These are phyloP conservation scores for Clavariopsis aquatica DNA, from an alignment of 495 filamentous ascomycete genomes.

Conservation along the genomic window DNA sequence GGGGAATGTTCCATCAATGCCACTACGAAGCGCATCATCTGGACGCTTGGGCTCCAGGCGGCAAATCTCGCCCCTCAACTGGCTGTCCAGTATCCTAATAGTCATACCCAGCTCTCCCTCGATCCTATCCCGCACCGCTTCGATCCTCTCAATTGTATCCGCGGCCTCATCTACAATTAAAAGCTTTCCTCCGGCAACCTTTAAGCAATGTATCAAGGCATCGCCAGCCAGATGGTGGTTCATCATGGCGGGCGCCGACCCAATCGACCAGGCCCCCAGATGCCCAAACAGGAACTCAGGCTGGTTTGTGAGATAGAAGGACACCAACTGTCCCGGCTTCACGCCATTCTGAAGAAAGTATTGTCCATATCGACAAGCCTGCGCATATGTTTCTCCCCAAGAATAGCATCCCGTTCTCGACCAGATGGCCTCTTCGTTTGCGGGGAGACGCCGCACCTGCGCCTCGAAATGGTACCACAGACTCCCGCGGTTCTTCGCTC, in stretches of 20 bases:
- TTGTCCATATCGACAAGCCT: slow-evolving; percentile 62
- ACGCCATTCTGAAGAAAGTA: slow-evolving; percentile 65
- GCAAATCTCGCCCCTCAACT: slow-evolving; percentile 52
- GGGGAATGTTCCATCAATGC: slow-evolving; percentile 54
- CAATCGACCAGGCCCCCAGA: slow-evolving; percentile 64
- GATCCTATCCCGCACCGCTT: slow-evolving; percentile 52
- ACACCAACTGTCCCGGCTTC: slow-evolving; percentile 64
- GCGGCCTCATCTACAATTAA: slow-evolving; percentile 67
- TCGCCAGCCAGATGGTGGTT: slow-evolving; percentile 71
- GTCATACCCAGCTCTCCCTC: slow-evolving; percentile 56
- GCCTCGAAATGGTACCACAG: slow-evolving; percentile 67
- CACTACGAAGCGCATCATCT: slow-evolving; percentile 51
- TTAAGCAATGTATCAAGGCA: slow-evolving; percentile 69
- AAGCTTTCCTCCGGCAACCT: slow-evolving; percentile 58
- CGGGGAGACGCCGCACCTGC: slow-evolving; percentile 51
- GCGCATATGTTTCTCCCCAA: slow-evolving; percentile 58
- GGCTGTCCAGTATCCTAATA: slow-evolving; percentile 54
- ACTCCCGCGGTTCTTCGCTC: slow-evolving; percentile 57
- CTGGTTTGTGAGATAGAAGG: slow-evolving; percentile 68
- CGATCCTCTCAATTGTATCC: slow-evolving; percentile 56
- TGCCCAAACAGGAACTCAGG: slow-evolving; percentile 68
- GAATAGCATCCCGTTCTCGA: slow-evolving; percentile 64
- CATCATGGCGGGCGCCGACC: slow-evolving; percentile 68
- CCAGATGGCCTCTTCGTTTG: slow-evolving; percentile 62
- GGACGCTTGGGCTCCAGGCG: slow-evolving; percentile 53